Percentiles rank a stretch among this genome's conserved stretches.
These are phyloP conservation scores for Primulina huaijiensis DNA, from an alignment of 257 asterid genomes.

Conservation along the genomic window DNA sequence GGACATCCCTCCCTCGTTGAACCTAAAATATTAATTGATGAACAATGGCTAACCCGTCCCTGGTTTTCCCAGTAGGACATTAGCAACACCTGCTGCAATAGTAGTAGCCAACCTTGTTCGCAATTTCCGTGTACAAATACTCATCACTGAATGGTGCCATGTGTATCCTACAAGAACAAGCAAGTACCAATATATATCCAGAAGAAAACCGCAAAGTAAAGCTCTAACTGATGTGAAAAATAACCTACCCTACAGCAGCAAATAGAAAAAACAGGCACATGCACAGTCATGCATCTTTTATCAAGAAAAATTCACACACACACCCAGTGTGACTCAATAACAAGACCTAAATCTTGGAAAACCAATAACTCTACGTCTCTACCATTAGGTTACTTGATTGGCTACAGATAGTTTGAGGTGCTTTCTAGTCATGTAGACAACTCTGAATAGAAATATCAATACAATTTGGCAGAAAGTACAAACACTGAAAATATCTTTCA, in stretches of 20 bases:
- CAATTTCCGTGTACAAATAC: slow-evolving; percentile 77
- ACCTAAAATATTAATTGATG: slow-evolving; percentile 12
- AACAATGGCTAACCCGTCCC: slow-evolving; percentile 9
- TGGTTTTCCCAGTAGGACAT: slow-evolving; percentile 9
- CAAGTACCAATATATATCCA: slow-evolving; percentile 21
- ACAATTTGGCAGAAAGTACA: background rate
- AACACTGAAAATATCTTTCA: background rate
- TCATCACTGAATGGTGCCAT: slow-evolving; percentile 99
- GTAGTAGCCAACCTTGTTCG: slow-evolving; percentile 65
- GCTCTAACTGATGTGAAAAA: background rate
- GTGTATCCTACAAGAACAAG: slow-evolving; percentile 72
- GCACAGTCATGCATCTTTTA: background rate
- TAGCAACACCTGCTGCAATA: slow-evolving; percentile 6
- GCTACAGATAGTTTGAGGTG: background rate
- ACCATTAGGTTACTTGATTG: background rate
- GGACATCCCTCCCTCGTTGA: background rate
- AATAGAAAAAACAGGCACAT: background rate
- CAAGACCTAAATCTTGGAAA: background rate
- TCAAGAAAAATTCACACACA: background rate
- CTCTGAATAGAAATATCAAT: background rate
- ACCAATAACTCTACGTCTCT: background rate
- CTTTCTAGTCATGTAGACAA: background rate
- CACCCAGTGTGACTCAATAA: background rate
- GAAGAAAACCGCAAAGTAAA: slow-evolving; percentile 15
- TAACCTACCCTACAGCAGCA: background rate